Evolutionary conservation across 371 early-diverging fungal species (phyloP), one percentile per base, ranked within the genome.

Genomic region (Phascolomyces articulosus): DNA sequence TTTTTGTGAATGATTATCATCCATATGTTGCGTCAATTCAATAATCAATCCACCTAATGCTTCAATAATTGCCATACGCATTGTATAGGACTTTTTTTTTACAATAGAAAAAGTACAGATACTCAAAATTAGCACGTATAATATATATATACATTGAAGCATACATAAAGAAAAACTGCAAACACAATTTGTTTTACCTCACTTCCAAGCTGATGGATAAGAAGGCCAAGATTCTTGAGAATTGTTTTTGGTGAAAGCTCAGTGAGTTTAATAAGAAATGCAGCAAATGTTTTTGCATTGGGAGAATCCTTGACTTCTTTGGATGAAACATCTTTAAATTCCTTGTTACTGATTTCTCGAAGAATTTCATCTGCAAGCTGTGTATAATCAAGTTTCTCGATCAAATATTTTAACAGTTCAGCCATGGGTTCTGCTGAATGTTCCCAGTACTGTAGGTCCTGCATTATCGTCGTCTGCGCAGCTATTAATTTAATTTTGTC

Each of bases 381-480:
- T 53, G 87, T 79, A 63, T 90, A 84, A 27, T 90, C 89, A 65
- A 89, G 86, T 34, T 89, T 69, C 6, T 85, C 83, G 27, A 83
- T 79, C 44, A 93, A 67, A 63, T 84, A 74, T 26, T 87, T 81
- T 40, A 98, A 67, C 1, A 97, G 80, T 47, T 94, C 93, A 0
- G 98, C 98, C 90, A 96, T 92, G 18, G 90, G 83, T 68, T 98
- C 97, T 27, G 94, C 86, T 23, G 96, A 85, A 65, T 96, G 93
- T 54, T 98, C 98, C 83, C 89, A 95, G 68, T 96, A 96, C 64
- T 93, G 92, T 40, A 98, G 79, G 68, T 93, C 90, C 66, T 97
- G 95, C 60, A 92, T 84, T 21, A 96, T 87, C 16, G 94, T 88
- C 0, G 94, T 92, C 68, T 90, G 88, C n/a, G 92, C 88, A 13